These are phyloP conservation scores for Metschnikowia bowlesiae DNA, from an alignment of 805 yeast genomes.

Conservation along the genomic window DNA sequence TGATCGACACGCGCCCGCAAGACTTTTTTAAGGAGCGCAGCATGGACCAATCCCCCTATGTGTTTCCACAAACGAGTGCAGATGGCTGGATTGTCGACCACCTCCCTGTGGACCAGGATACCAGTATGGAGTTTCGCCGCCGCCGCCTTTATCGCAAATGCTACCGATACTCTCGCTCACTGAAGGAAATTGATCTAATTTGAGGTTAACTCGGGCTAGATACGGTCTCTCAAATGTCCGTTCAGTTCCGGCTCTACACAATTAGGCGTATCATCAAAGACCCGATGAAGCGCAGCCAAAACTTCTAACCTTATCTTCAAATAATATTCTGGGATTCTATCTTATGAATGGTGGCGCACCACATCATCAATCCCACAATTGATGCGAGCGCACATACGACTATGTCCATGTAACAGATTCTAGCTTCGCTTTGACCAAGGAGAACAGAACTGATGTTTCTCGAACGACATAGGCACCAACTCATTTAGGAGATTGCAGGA, in stretches of 20 bases:
- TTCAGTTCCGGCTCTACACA: not conserved
- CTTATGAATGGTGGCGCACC: too few relatives aligned
- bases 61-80: constrained; percentile 23
- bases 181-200: constrained; percentile 1
- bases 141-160: constrained; percentile 54
- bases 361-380: too few relatives aligned
- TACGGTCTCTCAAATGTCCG: not conserved
- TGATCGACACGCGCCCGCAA: constrained; percentile 49
- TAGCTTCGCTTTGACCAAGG: too few relatives aligned
- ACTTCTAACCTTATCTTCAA: too few relatives aligned
- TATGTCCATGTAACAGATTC: too few relatives aligned
- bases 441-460: too few relatives aligned
- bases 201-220: not conserved
- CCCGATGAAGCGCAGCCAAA: too few relatives aligned
- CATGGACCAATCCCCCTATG: constrained; percentile 17
- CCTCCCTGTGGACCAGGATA: constrained; percentile 34
- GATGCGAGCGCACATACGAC: too few relatives aligned
- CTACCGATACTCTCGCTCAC: constrained; percentile 33
- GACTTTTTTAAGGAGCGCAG: constrained; percentile 51
- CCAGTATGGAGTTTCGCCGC: constrained; percentile 50
- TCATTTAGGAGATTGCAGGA: not conserved
- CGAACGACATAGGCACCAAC: too few relatives aligned
- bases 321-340: too few relatives aligned
- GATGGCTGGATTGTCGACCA: constrained; percentile 48
- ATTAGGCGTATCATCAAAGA: too few relatives aligned